A percentile compares a stretch with the other conserved stretches of the same genome.
These are phyloP conservation scores for Colletotrichum agaves DNA, from an alignment of 2,329 filamentous ascomycete species.

Conservation along the genomic window DNA sequence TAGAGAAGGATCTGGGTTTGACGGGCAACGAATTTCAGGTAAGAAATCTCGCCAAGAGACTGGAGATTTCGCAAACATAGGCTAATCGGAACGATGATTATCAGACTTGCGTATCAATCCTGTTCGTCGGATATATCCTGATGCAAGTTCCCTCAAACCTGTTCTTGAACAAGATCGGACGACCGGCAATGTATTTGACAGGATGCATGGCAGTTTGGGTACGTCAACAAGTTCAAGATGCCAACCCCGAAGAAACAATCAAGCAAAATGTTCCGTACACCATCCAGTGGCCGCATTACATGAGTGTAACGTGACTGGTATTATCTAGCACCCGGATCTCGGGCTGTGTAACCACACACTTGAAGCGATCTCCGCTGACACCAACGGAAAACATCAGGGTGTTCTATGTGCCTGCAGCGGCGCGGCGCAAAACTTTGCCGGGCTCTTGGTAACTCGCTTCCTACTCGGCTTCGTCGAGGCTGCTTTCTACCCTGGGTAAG, in stretches of 20 bases:
- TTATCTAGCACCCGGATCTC: not conserved
- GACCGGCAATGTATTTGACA: slow-evolving; percentile 27
- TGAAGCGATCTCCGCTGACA: not conserved
- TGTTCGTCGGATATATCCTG: slow-evolving; percentile 41
- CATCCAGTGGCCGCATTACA: slow-evolving; percentile 4
- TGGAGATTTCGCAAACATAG: rapidly evolving
- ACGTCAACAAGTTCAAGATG: slow-evolving; percentile 41
- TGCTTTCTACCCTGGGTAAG: slow-evolving; percentile 44
- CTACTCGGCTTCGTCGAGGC: slow-evolving; percentile 35
- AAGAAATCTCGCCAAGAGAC: slow-evolving; percentile 28
- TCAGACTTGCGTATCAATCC: slow-evolving; percentile 32
- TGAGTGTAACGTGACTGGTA: slow-evolving; percentile 8
- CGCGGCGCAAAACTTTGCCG: slow-evolving; percentile 17
- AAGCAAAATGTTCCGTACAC: slow-evolving; percentile 42
- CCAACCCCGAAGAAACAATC: slow-evolving; percentile 48
- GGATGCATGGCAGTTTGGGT: slow-evolving; percentile 42
- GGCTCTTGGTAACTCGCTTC: slow-evolving; percentile 31
- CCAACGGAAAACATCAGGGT: not conserved
- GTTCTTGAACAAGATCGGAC: slow-evolving; percentile 42
- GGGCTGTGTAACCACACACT: not conserved
- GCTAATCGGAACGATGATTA: not conserved
- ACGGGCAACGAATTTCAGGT: slow-evolving; percentile 50
- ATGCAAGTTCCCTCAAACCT: slow-evolving; percentile 45
- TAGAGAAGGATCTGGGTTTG: slow-evolving; percentile 49
- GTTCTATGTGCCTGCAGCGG: slow-evolving; percentile 35